Percentiles rank a stretch among this genome's conserved stretches.
Conservation (phyloP, 306 rosid species). For the Dalbergia oliveri region DNA sequence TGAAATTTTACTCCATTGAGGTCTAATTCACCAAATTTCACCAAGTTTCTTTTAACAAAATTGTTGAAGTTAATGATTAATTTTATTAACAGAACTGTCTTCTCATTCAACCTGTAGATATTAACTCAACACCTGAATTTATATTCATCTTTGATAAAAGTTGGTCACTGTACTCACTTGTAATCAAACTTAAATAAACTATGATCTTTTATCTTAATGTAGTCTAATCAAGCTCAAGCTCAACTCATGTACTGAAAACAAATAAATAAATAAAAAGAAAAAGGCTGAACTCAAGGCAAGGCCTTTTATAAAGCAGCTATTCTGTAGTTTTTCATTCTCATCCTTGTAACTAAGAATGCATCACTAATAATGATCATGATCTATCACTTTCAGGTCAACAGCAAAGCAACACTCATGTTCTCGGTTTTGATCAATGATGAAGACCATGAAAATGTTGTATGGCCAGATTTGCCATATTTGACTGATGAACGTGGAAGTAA, state of each 20-base stretch:
- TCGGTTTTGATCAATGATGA: conserved; percentile 73
- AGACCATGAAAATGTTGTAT: conserved; percentile 79
- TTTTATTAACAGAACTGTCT: not conserved
- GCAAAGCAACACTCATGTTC: conserved; percentile 89
- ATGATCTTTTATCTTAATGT: conserved; percentile 28
- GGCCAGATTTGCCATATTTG: conserved; percentile 96
- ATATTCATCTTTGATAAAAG: not conserved
- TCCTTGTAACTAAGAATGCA: conserved; percentile 32
- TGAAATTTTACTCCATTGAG: conserved; percentile 3
- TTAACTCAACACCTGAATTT: conserved; percentile 7
- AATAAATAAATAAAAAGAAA: not conserved
- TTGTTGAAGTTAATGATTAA: not conserved
- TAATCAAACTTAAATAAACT: conserved; percentile 31
- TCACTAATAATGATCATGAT: conserved; percentile 55
- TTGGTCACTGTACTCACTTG: not conserved
- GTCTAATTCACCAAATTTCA: conserved; percentile 16
- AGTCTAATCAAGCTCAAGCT: conserved; percentile 16
- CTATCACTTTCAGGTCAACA: conserved; percentile 74
- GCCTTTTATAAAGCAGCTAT: conserved; percentile 3
- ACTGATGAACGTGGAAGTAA: conserved; percentile 96
- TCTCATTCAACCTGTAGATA: conserved; percentile 1
- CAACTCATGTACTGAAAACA: conserved; percentile 27
- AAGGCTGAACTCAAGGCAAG: conserved; percentile 32
- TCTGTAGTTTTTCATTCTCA: conserved; percentile 24
- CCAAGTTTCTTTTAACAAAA: conserved; percentile 18